Base-by-base conservation (phyloP, 78 protist genomes). In the Dictyostelium firmibasis region DNA sequence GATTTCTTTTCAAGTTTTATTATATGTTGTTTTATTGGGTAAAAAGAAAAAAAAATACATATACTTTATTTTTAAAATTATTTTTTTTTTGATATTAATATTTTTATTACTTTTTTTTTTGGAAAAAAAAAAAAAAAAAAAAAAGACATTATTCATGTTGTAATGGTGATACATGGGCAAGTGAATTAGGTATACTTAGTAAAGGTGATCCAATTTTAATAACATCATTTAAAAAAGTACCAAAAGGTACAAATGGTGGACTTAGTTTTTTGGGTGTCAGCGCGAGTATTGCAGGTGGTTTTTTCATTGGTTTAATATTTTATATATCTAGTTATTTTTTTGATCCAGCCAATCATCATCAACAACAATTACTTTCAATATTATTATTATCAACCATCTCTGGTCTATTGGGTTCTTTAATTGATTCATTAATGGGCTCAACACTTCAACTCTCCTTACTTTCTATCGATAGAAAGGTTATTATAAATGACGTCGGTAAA, bases 141-240 rank as follows among this genome's bases (percentile, higher is more conserved):
- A n/a, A 67, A n/a, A 36, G 96, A 7, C 93, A 86, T 41, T 94
- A 86, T 75, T 89, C 95, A 41, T 89, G 94, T 81, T 86, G 95
- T 62, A 85, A 83, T 62, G 97, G 97, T 38, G 97, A 95, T 62
- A 95, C 97, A 35, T 95, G 97, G 97, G 97, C 97, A n/a, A 75
- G 87, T 33, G 97, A 95, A 74, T 31, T 95, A 3, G 97, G 97
- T 14, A 84, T 95, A 16, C 53, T 95, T 2, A 81, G 81, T 36
- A 89, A 57, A n/a, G 3, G 20, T 16, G 38, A 83, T 20, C 97
- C 97, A 60, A 72, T 76, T 14, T 72, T 95, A 25, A 79, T 95
- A 23, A 95, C 97, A 29, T 83, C 84, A n/a, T 16, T 74, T 1
- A 83, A 47, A 43, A n/a, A 38, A n/a, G 97, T 95, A 44, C 87